Evolutionary conservation across 2,329 filamentous ascomycete species (phyloP).

Genomic region (Thielaviopsis ethacetica): DNA sequence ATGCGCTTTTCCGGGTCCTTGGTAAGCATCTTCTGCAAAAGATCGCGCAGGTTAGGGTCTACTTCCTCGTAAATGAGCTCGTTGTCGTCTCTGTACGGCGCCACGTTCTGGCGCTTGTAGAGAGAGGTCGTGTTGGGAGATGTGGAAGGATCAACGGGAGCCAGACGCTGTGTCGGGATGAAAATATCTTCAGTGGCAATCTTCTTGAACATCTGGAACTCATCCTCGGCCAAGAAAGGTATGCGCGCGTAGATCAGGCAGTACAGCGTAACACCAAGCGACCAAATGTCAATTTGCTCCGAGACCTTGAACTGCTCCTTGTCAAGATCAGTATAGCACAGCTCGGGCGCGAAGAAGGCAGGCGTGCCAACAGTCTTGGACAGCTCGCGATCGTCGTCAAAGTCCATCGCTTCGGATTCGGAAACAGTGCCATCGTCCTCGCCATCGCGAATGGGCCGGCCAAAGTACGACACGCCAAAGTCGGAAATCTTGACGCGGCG

Average conservation of each 20-base stretch:
- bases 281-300: conserved; percentile 94
- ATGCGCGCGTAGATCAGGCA: conserved; percentile 89
- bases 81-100: conserved; percentile 58
- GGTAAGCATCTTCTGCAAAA: conserved; percentile 61
- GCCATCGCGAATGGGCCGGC: conserved; percentile 68
- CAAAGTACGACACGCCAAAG: conserved; percentile 96
- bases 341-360: conserved; percentile 90
- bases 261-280: conserved; percentile 86
- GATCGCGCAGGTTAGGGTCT: conserved; percentile 61
- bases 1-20: conserved; percentile 87
- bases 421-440: conserved; percentile 59
- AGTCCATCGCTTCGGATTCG: conserved; percentile 69
- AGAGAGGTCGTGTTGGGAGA: conserved; percentile 37
- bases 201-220: conserved; percentile 78
- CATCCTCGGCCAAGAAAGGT: conserved; percentile 81
- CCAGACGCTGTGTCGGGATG: conserved; percentile 68
- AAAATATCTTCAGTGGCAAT: conserved; percentile 90
- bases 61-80: conserved; percentile 76
- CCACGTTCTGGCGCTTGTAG: conserved; percentile 40
- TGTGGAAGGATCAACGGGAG: conserved; percentile 49
- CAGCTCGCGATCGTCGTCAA: conserved; percentile 88
- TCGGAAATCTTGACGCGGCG: conserved; percentile 94
- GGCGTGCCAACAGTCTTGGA: conserved; percentile 96
- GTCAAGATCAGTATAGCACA: conserved; percentile 74
- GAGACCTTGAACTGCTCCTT: conserved; percentile 62